Percentiles rank a stretch among this genome's conserved stretches.
phyloP scores from a whole-genome alignment of 2,329 filamentous ascomycete genomes.

The Stagonosporopsis tanaceti region DNA sequence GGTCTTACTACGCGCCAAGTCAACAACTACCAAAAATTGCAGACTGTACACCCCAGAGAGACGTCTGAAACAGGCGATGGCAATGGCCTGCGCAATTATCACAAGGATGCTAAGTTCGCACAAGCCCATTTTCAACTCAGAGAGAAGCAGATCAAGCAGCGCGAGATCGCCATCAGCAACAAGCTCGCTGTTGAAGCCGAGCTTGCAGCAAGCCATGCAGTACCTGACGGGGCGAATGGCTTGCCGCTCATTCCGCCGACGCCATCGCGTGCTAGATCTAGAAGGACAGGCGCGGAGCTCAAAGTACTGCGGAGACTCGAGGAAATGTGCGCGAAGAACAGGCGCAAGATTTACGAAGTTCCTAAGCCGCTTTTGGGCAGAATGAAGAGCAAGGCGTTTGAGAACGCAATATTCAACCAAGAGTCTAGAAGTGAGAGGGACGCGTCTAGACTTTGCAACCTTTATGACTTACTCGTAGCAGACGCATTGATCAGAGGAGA shows the following conservation, averaged over 20 bases:
- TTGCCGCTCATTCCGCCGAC: conserved; percentile 39
- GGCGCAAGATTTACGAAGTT: conserved; percentile 27
- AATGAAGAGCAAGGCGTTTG: conserved; percentile 33
- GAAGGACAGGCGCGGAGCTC: conserved; percentile 14
- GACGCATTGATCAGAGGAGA: not conserved
- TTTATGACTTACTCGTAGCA: not conserved
- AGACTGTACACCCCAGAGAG: conserved; percentile 31
- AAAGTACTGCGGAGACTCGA: conserved; percentile 21
- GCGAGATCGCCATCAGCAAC: conserved; percentile 38
- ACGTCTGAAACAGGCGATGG: conserved; percentile 29
- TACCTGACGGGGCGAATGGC: conserved; percentile 20
- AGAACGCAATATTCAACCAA: conserved; percentile 9
- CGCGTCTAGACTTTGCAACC: too few relatives aligned
- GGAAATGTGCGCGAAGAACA: not conserved
- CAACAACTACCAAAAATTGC: conserved; percentile 36
- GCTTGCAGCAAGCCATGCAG: conserved; percentile 20
- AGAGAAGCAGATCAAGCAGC: conserved; percentile 34
- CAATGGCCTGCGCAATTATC: conserved; percentile 36
- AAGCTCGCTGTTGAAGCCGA: conserved; percentile 37
- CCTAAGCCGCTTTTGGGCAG: conserved; percentile 28
- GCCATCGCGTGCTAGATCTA: conserved; percentile 12
- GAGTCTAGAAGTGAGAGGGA: not conserved
- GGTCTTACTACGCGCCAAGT: conserved; percentile 40
- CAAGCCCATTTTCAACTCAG: conserved; percentile 26
- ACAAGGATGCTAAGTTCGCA: conserved; percentile 33